Conservation (phyloP, 768 basidiomycete genomes). For the Mycena albidolilacea region DNA sequence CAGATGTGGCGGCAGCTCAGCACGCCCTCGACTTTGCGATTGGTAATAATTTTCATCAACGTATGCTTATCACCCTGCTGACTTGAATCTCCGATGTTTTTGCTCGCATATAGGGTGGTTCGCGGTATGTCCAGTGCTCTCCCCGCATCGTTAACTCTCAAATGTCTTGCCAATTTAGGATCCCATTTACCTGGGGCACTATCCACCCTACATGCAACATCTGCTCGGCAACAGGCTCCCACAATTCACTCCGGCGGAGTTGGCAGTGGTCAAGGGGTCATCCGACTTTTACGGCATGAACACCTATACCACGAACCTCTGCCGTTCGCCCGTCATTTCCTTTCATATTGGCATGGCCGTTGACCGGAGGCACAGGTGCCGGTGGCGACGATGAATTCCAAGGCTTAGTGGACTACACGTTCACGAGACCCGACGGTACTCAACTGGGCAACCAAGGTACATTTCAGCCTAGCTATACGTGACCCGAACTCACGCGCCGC, state of each 20-base stretch:
- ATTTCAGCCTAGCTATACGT: background rate
- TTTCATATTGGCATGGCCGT: background rate
- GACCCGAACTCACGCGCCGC: constrained; percentile 7
- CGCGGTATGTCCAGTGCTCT: constrained; percentile 58
- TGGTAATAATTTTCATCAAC: constrained; percentile 58
- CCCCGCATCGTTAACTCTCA: constrained; percentile 31
- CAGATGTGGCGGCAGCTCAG: constrained; percentile 79
- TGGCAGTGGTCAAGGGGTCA: constrained; percentile 70
- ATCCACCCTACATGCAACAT: constrained; percentile 71
- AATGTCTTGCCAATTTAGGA: constrained; percentile 55
- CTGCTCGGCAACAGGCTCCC: constrained; percentile 73
- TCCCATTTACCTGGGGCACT: constrained; percentile 80
- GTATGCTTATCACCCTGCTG: constrained; percentile 36
- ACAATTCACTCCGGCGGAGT: constrained; percentile 69
- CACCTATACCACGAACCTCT: constrained; percentile 78
- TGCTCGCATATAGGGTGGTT: constrained; percentile 65
- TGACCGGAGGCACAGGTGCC: constrained; percentile 55
- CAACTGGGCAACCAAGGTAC: constrained; percentile 74
- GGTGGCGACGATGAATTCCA: constrained; percentile 78
- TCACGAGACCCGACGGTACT: constrained; percentile 74
- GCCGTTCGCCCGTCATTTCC: constrained; percentile 54
- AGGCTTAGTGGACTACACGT: constrained; percentile 71
- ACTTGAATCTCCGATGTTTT: constrained; percentile 55
- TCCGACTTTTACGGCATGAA: constrained; percentile 84
- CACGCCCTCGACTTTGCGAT: constrained; percentile 81